Base-by-base conservation (phyloP, 2,329 filamentous ascomycete species). In the Alternaria viburni region DNA sequence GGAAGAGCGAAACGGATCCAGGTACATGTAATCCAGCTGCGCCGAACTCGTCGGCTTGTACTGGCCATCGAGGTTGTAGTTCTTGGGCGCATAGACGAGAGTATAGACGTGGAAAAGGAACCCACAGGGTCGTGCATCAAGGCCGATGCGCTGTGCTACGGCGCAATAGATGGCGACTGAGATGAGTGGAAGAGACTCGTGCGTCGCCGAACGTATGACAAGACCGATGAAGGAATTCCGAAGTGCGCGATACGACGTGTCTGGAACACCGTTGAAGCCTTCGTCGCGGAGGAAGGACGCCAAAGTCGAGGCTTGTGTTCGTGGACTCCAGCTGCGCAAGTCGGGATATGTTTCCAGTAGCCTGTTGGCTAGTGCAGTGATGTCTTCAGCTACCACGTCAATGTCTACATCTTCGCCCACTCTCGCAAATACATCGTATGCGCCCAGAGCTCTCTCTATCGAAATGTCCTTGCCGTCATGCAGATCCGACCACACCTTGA, bases 351-450 rank as follows among this genome's bases (percentile, higher is more conserved):
- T 82, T 1, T 73, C 64, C 11, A 83, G 83, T 61, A 97, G 88
- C 1, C 82, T 79, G 4, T 77, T 70, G 3, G 89, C 88, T 36
- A 93, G 84, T 1, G 82, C 77, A 76, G 96, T 89, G 21, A 98
- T 83, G 44, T 88, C 82, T n/a, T 79, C 75, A 11, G 86, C 69
- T 36, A 85, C 78, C 47, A 93, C 89, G 60, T 91, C 86, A 55
- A 95, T 81, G 74, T 96, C 93, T n/a, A 90, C 89, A 28, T 86
- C 84, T 17, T 88, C 86, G 58, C 91, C 90, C 68, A 91, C 88
- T 26, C 95, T 83, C 49, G 97, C 88, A 79, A 98, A 98, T 80
- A 98, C 86, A 79, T 98, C 96, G 77, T 96, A 97, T 13, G 91
- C 91, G 19, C 90, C 91, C 15, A 98, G 82, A 1, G 91, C 91